Percentiles rank a stretch among this genome's conserved stretches.
These are phyloP conservation scores for Rhodomyrtus tomentosa DNA, from an alignment of 345 rosid species.

Conservation along the genomic window DNA sequence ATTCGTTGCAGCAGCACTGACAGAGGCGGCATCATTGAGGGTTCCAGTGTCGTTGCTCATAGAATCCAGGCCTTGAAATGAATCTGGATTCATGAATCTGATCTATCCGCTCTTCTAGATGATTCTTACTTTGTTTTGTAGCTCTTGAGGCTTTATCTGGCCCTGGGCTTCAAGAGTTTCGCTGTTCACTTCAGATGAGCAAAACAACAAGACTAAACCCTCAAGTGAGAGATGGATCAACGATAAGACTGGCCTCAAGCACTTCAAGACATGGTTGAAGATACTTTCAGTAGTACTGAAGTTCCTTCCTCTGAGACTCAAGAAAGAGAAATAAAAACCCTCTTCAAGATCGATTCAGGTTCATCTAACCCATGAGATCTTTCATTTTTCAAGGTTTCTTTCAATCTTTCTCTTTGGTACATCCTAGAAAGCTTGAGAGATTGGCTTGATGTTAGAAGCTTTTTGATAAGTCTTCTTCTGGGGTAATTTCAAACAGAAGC, in stretches of 20 bases:
- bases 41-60: not conserved
- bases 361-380: not conserved
- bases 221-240: not conserved
- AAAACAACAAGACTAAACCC: not conserved
- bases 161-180: not conserved
- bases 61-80: constrained; percentile 33
- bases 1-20: not conserved
- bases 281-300: not conserved
- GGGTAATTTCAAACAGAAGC: not conserved
- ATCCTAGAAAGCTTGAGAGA: not conserved
- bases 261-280: not conserved
- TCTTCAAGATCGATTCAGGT: not conserved
- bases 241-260: not conserved
- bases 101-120: not conserved
- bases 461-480: not conserved
- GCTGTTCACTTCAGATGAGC: not conserved
- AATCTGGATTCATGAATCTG: constrained; percentile 16
- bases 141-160: not conserved
- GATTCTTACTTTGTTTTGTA: not conserved
- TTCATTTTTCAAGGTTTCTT: not conserved
- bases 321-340: not conserved
- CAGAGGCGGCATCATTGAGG: not conserved
- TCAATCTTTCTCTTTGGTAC: not conserved
- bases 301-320: not conserved
- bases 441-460: not conserved